Base-by-base conservation (phyloP, 306 rosid species). In the Boehmeria nivea region DNA sequence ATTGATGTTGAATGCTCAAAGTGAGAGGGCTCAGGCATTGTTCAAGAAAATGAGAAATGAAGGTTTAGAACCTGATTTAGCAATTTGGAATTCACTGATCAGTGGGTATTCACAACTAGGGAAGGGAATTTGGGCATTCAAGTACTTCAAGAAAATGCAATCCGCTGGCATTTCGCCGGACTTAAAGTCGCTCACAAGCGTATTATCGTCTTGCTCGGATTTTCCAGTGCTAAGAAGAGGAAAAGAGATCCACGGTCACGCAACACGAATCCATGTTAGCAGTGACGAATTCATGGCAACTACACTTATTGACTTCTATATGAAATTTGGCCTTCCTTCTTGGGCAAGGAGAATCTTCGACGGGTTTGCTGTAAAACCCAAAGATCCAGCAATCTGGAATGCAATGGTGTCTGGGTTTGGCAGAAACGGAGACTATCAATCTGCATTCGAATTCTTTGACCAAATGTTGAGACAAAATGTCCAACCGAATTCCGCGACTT, bases 311-410 rank as follows among this genome's bases (percentile, higher is more conserved):
- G 86, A 85, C 52, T 59, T 72, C 78, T 84, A 85, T 70, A 80
- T 80, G 94, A 80, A 88, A 72, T 78, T 86, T 47, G 88, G 91
- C 33, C 72, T 57, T 64, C 53, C 70, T 78, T 67, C 69, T 38
- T 71, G 44, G 59, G 96, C 84, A 50, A 65, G 74, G 26, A 44
- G 36, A 46, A 50, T 76, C 67, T 85, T 82, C 53, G 49, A 83
- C 54, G 77, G 67, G 52, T 74, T 80, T 66, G 78, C 60, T 43
- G n/a, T 45, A 46, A 85, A 81, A 59, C 85, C 83, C 11, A 63
- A 68, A 25, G 83, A 89, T 59, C 78, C 86, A 0, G 84, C 88
- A 53, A 72, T 88, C 69, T 85, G 95, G 97, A 89, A 89, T 43
- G 85, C 83, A 36, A 70, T 78, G 79, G 78, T 85, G 24, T 74